Base-by-base conservation (phyloP, 441 rosid genomes). In the Populus hybrid region DNA sequence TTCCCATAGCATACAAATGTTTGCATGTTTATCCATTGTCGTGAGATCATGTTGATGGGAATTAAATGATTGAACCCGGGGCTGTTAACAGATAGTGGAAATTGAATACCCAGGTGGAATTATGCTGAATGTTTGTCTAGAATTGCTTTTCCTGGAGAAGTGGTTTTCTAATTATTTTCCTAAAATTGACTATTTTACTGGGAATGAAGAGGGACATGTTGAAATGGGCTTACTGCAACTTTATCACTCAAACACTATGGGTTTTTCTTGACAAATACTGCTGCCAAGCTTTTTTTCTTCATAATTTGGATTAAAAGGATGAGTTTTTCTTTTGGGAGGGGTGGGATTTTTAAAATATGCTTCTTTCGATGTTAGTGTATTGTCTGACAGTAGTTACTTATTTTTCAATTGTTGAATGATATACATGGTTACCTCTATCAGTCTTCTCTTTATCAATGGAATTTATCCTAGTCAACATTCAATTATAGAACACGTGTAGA, bases 151-250 rank as follows among this genome's bases (percentile, higher is more conserved):
- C 32, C 32, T 72, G n/a, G 35, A 42, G 42, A 24, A 64, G 73
- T 40, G 66, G 67, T 71, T 66, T 65, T 30, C 68, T 23, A 18
- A n/a, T 42, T 30, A 36, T 68, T 67, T 72, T 24, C 74, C 65
- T 38, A 36, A 40, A 46, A 32, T 10, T 67, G 40, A 57, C 40
- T 36, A 53, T 20, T 57, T 78, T 9, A 1, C 53, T 8, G 53
- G 67, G 20, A 57, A 42, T 26, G 16, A 34, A 7, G 10, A 46
- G 28, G 32, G 1, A 28, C 16, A 61, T 21, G 5, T 46, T 28
- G 18, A 26, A 68, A 30, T 75, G 12, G 8, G 21, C 10, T 30
- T 12, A 46, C 18, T 20, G 12, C 12, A 8, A 34, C 24, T 30
- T 34, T 6, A 2, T 30, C 24, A 6, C 36, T 53, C 1, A 53